Evolutionary conservation across 345 rosid species (phyloP), one percentile per base, ranked within the genome.

Genomic region (Rhodamnia argentea): DNA sequence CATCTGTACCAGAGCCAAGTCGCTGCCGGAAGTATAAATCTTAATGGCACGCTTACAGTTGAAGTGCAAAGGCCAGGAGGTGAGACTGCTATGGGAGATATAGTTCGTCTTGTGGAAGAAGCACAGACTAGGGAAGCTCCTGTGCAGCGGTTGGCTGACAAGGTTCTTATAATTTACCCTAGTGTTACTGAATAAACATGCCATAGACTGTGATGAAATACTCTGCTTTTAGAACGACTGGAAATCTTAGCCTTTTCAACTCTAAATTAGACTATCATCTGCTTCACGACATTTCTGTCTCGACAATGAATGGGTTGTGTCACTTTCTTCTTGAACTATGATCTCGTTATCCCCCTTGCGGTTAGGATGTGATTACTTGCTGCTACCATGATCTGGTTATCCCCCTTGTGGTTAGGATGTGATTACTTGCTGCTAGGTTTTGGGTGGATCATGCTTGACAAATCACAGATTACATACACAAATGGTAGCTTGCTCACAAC

Each of bases 81-180:
- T 51, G 99, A 97, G 93, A 97, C 99, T 90, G 93, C 97, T 83
- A 93, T 97, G 81, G 98, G 94, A 83, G 97, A 95, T 90, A 96
- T 97, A 87, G 94, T 96, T 89, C 96, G 96, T 76, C 86, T 97
- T 90, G 99, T 97, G 86, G 99, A 97, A 92, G 99, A 97, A 90
- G 99, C 99, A 51, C 99, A 97, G 88, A 94, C 94, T 87, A 93
- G 92, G 92, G 98, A 96, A 91, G 99, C 98, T 86, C 99, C 98
- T 60, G 97, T 97, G 78, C 99, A 96, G 88, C 95, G 92, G 78
- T 91, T 97, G 88, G 99, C 97, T 88, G 99, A 97, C 90, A 95
- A 97, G 99, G 98, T 96, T 84, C 82, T 83, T 87, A 86, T 82
- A 57, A 87, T 89, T 87, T 81, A 75, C 56, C 86, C 83, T 85